Evolutionary conservation across 768 basidiomycete genomes (phyloP), one percentile per base, ranked within the genome.

Genomic region (Tricholomella constricta): DNA sequence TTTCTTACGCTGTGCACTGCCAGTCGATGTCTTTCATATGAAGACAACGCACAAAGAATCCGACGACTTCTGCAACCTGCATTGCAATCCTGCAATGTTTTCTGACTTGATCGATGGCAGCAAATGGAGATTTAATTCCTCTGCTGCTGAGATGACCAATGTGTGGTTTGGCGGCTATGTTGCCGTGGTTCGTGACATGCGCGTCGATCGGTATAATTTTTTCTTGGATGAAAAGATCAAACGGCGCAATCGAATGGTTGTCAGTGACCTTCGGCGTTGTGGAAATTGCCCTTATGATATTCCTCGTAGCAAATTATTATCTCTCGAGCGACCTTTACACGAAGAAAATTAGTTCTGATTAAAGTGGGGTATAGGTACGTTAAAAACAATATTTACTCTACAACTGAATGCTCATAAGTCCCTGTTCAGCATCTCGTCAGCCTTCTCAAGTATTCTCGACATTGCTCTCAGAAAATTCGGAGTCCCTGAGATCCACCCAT

Each of bases 121-220:
- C 0, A 56, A 57, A 14, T 80, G 75, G 75, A 20, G 44, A 0
- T 77, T 80, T 59, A 80, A 79, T 37, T 73, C 70, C 0, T 79
- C 73, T 0, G 56, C 63, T 1, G 70, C 72, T 0, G 73, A 80
- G 42, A 74, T 77, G 47, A 57, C 65, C 0, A 80, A 80, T 53
- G 67, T 65, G 0, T 79, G 78, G 78, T 47, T 78, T 20, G 71
- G 73, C 0, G 71, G 72, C 52, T 78, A 54, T 53, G 63, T 65
- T 0, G 48, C 66, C 0, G 72, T 74, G n/a, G 55, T 66, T 0
- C 59, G 68, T 0, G 74, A 73, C 48, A 77, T 77, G 75, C 40
- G 37, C 5, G 61, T 43, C 0, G 48, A 55, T 7, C 20, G 65
- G 20, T 74, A 70, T 49, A 59, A 71, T 11, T 77, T 77, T 51